Conservation (phyloP, 179 eudicot species). For the Kewa caespitosa region DNA sequence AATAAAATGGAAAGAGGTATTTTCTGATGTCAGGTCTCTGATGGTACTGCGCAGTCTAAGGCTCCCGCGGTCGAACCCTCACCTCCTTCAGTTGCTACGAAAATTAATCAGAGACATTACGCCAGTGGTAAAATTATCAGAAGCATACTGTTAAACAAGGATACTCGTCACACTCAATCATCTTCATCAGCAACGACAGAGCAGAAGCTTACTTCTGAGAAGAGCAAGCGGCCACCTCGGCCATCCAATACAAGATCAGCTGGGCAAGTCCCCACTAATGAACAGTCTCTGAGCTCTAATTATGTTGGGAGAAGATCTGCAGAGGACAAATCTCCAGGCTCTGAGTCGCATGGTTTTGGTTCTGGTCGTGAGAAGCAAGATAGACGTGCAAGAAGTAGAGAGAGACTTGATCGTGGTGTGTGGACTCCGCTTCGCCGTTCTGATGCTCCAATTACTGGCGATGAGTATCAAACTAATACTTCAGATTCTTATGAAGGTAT, state of each 20-base stretch:
- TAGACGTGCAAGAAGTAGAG: conserved; percentile 76
- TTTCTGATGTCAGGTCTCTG: conserved; percentile 38
- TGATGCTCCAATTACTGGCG: conserved; percentile 60
- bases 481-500: conserved; percentile 65
- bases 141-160: conserved; percentile 77
- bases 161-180: conserved; percentile 51
- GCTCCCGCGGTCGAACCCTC: conserved; percentile 42
- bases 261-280: conserved; percentile 35
- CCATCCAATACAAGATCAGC: conserved; percentile 46
- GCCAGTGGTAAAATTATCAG: conserved; percentile 79
- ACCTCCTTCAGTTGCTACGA: conserved; percentile 37
- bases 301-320: conserved; percentile 42
- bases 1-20: background rate
- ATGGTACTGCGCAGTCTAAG: conserved; percentile 36
- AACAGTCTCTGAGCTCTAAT: conserved; percentile 36
- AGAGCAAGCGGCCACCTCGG: conserved; percentile 82
- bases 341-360: conserved; percentile 45
- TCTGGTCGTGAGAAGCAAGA: conserved; percentile 67
- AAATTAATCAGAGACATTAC: conserved; percentile 68
- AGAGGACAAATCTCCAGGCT: conserved; percentile 51
- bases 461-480: conserved; percentile 46
- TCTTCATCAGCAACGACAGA: conserved; percentile 45
- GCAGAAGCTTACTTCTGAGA: conserved; percentile 55
- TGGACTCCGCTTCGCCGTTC: conserved; percentile 87
- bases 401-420: conserved; percentile 94